These are phyloP conservation scores for Colletotrichum navitas DNA, from an alignment of 2,329 filamentous ascomycete genomes.

Conservation along the genomic window DNA sequence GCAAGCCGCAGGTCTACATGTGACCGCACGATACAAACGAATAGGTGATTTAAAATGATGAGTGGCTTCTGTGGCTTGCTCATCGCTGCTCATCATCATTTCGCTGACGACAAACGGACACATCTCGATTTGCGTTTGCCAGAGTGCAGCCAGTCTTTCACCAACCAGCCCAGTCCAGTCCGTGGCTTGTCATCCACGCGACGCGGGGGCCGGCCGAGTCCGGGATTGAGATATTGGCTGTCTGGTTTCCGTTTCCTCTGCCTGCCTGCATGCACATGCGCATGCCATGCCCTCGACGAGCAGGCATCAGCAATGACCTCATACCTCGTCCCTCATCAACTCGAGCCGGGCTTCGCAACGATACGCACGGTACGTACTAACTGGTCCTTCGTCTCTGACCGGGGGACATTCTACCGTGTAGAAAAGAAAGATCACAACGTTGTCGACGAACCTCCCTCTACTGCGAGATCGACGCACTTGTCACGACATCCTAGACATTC, in stretches of 20 bases:
- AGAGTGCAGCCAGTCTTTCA: no score
- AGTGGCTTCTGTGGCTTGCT: background rate
- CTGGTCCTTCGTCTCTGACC: no score
- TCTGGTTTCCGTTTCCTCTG: background rate
- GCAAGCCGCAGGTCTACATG: no score
- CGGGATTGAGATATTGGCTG: background rate
- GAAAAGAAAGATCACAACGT: background rate
- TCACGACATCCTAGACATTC: background rate
- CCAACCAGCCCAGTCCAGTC: background rate
- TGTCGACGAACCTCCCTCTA: background rate
- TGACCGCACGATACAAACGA: no score
- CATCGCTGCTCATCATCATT: slow-evolving; percentile 7
- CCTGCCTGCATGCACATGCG: background rate
- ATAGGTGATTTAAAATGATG: background rate
- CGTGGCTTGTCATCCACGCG: slow-evolving; percentile 29
- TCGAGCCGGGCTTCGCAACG: no score
- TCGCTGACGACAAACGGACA: slow-evolving; percentile 14
- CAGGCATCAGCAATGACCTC: background rate
- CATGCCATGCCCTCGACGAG: background rate
- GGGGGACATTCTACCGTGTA: no score
- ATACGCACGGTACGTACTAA: no score
- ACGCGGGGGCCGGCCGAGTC: slow-evolving; percentile 11
- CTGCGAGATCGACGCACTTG: background rate
- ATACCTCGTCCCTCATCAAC: background rate
- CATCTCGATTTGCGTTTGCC: background rate